Conservation (phyloP, 306 rosid genomes). For the Quercus alba region DNA sequence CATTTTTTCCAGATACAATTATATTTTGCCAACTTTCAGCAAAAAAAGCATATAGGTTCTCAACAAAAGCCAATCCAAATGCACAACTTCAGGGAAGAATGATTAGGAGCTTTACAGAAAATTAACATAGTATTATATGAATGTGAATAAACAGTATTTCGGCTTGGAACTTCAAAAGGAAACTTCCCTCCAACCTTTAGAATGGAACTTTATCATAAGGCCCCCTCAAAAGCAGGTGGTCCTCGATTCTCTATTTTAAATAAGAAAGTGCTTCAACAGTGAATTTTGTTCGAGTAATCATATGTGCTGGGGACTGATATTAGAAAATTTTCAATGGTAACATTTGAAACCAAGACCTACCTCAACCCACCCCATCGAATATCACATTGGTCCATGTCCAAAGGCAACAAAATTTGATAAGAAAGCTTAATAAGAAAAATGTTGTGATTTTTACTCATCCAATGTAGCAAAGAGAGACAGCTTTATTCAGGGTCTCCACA, state of each 20-base stretch:
- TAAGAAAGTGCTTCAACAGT: conserved; percentile 29
- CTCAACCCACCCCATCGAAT: not conserved
- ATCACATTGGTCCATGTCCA: not conserved
- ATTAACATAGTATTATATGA: not conserved
- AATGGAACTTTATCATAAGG: conserved; percentile 20
- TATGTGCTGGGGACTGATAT: not conserved
- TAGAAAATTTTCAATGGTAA: not conserved
- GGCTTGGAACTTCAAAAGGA: conserved; percentile 22
- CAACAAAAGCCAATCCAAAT: too few species aligned
- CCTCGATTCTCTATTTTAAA: conserved; percentile 15
- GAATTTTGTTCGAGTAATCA: conserved; percentile 23
- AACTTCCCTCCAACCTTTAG: conserved; percentile 29
- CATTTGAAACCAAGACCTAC: not conserved
- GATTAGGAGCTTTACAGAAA: not conserved
- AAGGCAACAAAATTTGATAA: not conserved
- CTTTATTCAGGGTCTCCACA: not conserved
- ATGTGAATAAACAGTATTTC: not conserved
- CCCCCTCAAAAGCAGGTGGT: conserved; percentile 37
- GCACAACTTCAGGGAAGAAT: not conserved
- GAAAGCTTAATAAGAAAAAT: not conserved
- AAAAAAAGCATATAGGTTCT: too few species aligned
- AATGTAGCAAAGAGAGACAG: not conserved
- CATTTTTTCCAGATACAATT: too few species aligned
- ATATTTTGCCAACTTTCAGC: too few species aligned
- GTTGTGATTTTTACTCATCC: not conserved